These are phyloP conservation scores for Podaxis sp. DNA, from an alignment of 768 basidiomycete genomes.

Conservation along the genomic window DNA sequence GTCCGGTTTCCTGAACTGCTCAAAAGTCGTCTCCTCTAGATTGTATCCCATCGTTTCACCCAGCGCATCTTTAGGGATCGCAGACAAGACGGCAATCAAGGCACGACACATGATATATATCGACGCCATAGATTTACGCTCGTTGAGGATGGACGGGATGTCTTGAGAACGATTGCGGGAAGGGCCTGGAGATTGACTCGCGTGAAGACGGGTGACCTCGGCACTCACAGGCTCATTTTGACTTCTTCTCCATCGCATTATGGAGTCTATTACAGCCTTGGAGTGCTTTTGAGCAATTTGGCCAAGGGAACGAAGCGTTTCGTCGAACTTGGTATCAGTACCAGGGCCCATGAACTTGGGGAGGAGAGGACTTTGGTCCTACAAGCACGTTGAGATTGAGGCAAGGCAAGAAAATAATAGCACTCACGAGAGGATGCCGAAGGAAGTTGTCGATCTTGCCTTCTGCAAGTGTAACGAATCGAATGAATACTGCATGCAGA, in stretches of 20 bases:
- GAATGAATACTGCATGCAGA: conserved; percentile 82
- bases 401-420: neutral
- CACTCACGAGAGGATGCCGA: conserved; percentile 58
- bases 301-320: conserved; percentile 78
- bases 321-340: conserved; percentile 77
- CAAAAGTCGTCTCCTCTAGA: conserved; percentile 86
- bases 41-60: conserved; percentile 74
- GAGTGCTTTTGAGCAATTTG: conserved; percentile 83
- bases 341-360: conserved; percentile 64
- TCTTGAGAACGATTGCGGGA: conserved; percentile 41
- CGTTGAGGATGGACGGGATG: conserved; percentile 48
- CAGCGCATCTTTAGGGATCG: conserved; percentile 70
- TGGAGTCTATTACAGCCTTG: conserved; percentile 79
- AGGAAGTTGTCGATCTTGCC: conserved; percentile 75
- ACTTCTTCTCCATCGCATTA: conserved; percentile 81
- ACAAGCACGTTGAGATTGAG: neutral
- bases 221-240: conserved; percentile 59
- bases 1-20: conserved; percentile 74
- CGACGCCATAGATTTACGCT: conserved; percentile 76
- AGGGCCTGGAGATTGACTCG: conserved; percentile 30
- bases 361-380: conserved; percentile 72
- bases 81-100: conserved; percentile 70
- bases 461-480: conserved; percentile 79
- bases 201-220: conserved; percentile 50
- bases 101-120: conserved; percentile 90